Base-by-base conservation (phyloP, 441 rosid genomes). In the Geranium incanum region DNA sequence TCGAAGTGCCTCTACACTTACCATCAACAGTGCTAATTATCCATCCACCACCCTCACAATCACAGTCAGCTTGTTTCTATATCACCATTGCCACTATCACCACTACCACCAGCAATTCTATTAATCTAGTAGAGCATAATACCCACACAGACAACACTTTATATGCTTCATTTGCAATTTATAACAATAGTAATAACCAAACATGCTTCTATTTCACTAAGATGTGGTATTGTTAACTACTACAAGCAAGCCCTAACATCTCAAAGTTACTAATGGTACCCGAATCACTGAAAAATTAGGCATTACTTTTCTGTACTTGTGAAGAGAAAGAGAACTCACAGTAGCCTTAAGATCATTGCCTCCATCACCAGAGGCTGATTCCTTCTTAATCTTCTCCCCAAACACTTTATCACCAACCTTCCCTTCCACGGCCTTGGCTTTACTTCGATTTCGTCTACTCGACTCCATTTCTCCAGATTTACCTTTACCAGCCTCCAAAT, bases 11-110 rank as follows among this genome's bases (percentile, higher is more conserved):
- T 4, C 62, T 15, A 18, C 16, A 16, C 21, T 28, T 18, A 55
- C 62, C 19, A 55, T n/a, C 62, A 48, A 55, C 62, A 55, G 6
- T 55, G 62, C 62, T 55, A 55, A 15, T 16, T 55, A 55, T 55
- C 62, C 62, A 15, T 55, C 62, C 16, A 55, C 62, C 62, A 12
- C 62, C 62, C 62, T 55, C 62, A 16, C 62, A 55, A 55, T 4
- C 23, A 16, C 60, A 52, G 60, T n/a, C 60, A 52, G 18, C 60
- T 16, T n/a, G 16, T 6, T 55, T 18, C 23, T 18, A n/a, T 3
- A 15, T 55, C 8, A 18, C 62, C 19, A 55, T 55, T n/a, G 19
- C 8, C 62, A 55, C 19, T 55, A 16, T 18, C 62, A 16, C 60
- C 18, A 12, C 60, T n/a, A 52, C n/a, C 60, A 5, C 5, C 60